Conservation (phyloP, 1,284 basidiomycete species). For the Taiwanofungus camphoratus region DNA sequence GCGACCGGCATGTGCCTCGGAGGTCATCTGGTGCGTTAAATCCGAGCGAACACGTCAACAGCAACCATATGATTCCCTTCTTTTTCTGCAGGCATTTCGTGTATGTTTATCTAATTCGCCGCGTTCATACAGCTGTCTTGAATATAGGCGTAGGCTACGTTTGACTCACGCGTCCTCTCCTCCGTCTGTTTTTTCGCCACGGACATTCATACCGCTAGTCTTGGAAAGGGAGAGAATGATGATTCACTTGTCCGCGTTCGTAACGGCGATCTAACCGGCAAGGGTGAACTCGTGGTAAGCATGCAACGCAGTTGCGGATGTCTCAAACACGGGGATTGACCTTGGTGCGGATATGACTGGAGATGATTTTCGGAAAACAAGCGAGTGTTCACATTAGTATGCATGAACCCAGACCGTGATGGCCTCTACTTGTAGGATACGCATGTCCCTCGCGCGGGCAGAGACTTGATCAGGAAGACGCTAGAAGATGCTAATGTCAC, state of each 20-base stretch:
- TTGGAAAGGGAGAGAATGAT: slow-evolving; percentile 82
- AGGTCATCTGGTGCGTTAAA: slow-evolving; percentile 65
- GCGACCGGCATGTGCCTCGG: slow-evolving; percentile 85
- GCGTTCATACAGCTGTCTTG: background rate
- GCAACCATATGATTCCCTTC: slow-evolving; percentile 2
- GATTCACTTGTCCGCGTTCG: slow-evolving; percentile 68
- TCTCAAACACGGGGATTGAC: background rate
- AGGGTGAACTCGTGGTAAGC: slow-evolving; percentile 79
- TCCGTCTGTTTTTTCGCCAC: slow-evolving; percentile 93
- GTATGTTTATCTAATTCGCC: slow-evolving; percentile 30
- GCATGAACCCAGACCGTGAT: background rate
- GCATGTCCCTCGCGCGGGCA: slow-evolving; percentile 79
- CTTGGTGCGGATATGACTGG: background rate
- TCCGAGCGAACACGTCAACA: background rate
- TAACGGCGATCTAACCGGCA: slow-evolving; percentile 69
- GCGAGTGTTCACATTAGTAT: slow-evolving; percentile 29
- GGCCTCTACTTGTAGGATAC: slow-evolving; percentile 53
- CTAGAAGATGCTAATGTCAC: slow-evolving; percentile 75
- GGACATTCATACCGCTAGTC: slow-evolving; percentile 79
- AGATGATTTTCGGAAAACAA: slow-evolving; percentile 95
- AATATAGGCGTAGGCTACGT: slow-evolving; percentile 68
- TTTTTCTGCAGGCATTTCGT: slow-evolving; percentile 44
- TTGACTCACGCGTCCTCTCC: slow-evolving; percentile 78
- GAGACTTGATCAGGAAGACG: slow-evolving; percentile 76
- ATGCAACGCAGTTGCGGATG: too few relatives aligned